Conservation (phyloP, 2,329 filamentous ascomycete species). For the Mollisiaceae sp. region DNA sequence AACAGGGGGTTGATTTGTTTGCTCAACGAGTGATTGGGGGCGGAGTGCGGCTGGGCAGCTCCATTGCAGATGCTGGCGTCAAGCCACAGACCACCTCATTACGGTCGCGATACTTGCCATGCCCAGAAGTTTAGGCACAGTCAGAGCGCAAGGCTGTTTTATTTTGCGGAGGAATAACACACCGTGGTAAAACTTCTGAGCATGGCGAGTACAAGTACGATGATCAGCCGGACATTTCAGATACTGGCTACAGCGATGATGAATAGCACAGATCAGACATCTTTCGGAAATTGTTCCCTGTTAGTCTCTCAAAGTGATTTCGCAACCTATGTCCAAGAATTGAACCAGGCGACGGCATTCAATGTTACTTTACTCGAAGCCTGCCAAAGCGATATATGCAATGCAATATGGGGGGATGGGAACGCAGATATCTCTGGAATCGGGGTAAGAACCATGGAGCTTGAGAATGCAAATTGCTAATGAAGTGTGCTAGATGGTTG, state of each 20-base stretch:
- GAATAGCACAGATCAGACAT: not conserved
- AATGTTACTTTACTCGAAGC: slow-evolving; percentile 11
- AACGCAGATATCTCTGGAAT: slow-evolving; percentile 28
- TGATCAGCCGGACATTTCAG: not conserved
- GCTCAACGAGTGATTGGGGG: no score
- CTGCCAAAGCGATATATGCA: slow-evolving; percentile 24
- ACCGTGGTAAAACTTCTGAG: no score
- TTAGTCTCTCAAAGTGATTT: slow-evolving; percentile 13
- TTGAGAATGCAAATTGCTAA: not conserved
- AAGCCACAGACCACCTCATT: no score
- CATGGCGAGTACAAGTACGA: no score
- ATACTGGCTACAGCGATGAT: not conserved
- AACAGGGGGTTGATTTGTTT: no score
- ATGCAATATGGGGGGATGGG: slow-evolving; percentile 26
- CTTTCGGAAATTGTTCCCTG: slow-evolving; percentile 12
- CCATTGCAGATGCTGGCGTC: no score
- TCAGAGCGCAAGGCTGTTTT: no score
- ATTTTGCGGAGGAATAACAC: no score
- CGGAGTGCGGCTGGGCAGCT: no score
- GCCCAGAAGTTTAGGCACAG: no score
- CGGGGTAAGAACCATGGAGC: slow-evolving; percentile 13
- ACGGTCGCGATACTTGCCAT: no score
- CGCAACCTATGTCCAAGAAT: slow-evolving; percentile 20
- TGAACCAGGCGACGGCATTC: slow-evolving; percentile 22
- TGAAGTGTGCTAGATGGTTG: slow-evolving; percentile 21